These are phyloP conservation scores for Thalassiosira exigua DNA, from an alignment of 352 stramenopile genomes.

Conservation along the genomic window DNA sequence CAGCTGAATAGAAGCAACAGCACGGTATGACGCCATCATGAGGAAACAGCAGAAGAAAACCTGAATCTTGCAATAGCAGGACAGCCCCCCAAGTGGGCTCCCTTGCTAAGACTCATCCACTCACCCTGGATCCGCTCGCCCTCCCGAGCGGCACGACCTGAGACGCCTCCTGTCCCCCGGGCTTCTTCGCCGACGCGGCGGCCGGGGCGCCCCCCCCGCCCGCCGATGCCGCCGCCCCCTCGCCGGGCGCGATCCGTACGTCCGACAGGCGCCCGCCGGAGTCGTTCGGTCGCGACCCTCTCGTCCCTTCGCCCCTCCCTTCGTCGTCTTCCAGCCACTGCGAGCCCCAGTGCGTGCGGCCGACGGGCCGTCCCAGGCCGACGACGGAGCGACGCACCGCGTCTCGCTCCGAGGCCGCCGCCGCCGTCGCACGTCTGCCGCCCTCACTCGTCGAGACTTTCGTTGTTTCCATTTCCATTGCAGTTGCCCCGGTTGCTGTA, in stretches of 20 bases:
- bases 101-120: no score
- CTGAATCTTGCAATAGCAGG: no score
- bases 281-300: no score
- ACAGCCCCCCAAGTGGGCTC: no score
- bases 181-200: neutral
- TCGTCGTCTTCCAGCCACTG: constrained; percentile 26
- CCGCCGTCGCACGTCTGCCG: neutral
- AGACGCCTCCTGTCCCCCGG: constrained; percentile 10
- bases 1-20: constrained; percentile 14
- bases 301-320: neutral
- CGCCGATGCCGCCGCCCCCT: constrained; percentile 2
- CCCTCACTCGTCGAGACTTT: neutral
- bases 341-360: constrained; percentile 44
- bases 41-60: constrained; percentile 3
- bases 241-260: constrained; percentile 6
- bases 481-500: neutral
- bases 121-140: constrained; percentile 51
- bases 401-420: constrained; percentile 20
- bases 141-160: constrained; percentile 33
- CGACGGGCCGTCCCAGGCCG: constrained; percentile 29
- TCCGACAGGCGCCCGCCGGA: constrained; percentile 15
- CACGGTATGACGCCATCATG: neutral
- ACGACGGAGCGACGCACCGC: constrained; percentile 38
- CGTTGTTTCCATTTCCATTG: neutral
- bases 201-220: neutral